Percentiles rank a stretch among this genome's conserved stretches.
Conservation (phyloP, 257 asterid genomes). For the Linderniella brevidens region DNA sequence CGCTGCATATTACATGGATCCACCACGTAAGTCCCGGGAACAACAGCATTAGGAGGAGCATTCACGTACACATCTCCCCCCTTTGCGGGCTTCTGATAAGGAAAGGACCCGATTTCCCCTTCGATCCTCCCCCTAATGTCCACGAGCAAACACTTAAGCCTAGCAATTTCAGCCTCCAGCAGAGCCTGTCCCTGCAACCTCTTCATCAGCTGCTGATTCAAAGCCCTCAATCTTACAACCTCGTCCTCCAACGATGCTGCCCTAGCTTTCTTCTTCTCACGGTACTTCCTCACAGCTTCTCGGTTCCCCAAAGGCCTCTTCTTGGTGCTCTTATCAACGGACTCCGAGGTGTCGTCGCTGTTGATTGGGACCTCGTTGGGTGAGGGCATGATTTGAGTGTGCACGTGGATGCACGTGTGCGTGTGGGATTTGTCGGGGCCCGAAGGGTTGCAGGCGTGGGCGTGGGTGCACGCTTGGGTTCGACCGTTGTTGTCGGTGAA, state of each 20-base stretch:
- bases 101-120: constrained; percentile 94
- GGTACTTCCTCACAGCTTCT: constrained; percentile 95
- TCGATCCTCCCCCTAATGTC: constrained; percentile 92
- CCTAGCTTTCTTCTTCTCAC: constrained; percentile 90
- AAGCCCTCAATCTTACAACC: constrained; percentile 52
- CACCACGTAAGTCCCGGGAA: constrained; percentile 47
- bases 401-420: constrained; percentile 91
- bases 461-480: constrained; percentile 74
- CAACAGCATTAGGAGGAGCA: not conserved
- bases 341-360: constrained; percentile 86
- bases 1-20: constrained; percentile 72
- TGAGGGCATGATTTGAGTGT: constrained; percentile 73
- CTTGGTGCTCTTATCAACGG: constrained; percentile 44
- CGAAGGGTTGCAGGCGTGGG: constrained; percentile 89
- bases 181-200: constrained; percentile 74
- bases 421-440: constrained; percentile 78
- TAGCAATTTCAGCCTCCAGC: constrained; percentile 81
- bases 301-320: constrained; percentile 78
- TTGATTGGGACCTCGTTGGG: constrained; percentile 41
- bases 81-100: constrained; percentile 70
- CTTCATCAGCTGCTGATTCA: constrained; percentile 83
- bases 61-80: constrained; percentile 21
- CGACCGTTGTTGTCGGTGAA: constrained; percentile 35
- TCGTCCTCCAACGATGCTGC: constrained; percentile 87
- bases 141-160: constrained; percentile 91